Base-by-base conservation (phyloP, 768 basidiomycete genomes). In the Dendrothele bispora region DNA sequence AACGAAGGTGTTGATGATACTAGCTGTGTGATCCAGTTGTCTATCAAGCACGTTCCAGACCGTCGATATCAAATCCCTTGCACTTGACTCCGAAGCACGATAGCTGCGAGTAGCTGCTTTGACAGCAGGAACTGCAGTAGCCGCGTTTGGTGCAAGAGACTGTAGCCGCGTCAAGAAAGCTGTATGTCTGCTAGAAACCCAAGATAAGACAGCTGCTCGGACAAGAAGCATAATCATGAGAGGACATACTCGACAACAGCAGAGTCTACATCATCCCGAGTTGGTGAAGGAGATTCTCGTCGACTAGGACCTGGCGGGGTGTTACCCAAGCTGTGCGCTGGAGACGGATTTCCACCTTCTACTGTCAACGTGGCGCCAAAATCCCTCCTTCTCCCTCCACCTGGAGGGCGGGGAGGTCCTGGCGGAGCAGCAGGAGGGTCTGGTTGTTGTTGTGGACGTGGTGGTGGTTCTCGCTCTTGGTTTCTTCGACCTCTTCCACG, bases 21-120 rank as follows among this genome's bases (percentile, higher is more conserved):
- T 82, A 0, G 84, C 84, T 0, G 91, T 88, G 25, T 82, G 75
- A 43, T 97, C 92, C 18, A 88, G 62, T 51, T 83, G 70, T 14
- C 73, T 64, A 46, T 86, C 83, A 10, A 88, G 67, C 28, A 88
- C 75, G 60, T 84, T 89, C 84, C 85, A 95, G n/a, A 95, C 73
- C 0, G 90, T 95, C 32, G 85, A 84, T 42, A 98, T 85, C 52
- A 98, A 74, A 64, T 95, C 95, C 3, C 83, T 75, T 2, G 93
- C 88, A 32, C 79, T 82, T 7, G 83, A 80, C 61, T 99, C 95
- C 34, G 83, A 83, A 2, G 75, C 64, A 21, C 81, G 78, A 67
- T 87, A 99, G 24, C 87, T 82, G 8, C 91, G 84, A 27, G 91
- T 79, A 22, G 91, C 85, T 12, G 88, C 80, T 57, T 82, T 84